Percentiles rank a stretch among this genome's conserved stretches.
Evolutionary conservation across 257 asterid species (phyloP).

Genomic region (Plectranthus barbatus): DNA sequence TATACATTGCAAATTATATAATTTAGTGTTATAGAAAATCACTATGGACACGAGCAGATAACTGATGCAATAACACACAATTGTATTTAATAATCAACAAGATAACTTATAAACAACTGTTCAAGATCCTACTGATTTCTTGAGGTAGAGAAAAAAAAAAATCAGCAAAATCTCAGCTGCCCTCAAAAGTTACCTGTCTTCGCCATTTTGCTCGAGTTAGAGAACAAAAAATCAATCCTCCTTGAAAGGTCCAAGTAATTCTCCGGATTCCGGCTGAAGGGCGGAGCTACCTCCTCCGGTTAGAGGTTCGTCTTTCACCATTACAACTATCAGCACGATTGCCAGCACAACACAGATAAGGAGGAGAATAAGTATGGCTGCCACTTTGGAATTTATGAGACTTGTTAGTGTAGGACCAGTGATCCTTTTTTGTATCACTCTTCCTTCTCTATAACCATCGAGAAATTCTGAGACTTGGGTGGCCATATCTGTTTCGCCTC

Average conservation of each 20-base stretch:
- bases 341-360: conserved; percentile 31
- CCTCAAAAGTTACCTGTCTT: neutral
- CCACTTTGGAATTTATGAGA: conserved; percentile 42
- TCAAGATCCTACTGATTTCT: neutral
- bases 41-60: too few relatives aligned
- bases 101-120: neutral
- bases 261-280: conserved; percentile 31
- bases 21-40: too few relatives aligned
- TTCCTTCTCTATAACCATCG: conserved; percentile 69
- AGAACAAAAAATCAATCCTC: conserved; percentile 40
- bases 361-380: conserved; percentile 28
- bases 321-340: conserved; percentile 30
- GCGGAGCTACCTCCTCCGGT: conserved; percentile 25
- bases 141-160: neutral
- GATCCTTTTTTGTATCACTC: conserved; percentile 42
- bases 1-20: too few relatives aligned
- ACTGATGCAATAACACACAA: neutral
- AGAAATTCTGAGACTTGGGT: conserved; percentile 54
- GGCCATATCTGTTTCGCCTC: conserved; percentile 52
- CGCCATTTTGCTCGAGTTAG: neutral
- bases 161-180: neutral
- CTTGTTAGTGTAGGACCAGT: conserved; percentile 44
- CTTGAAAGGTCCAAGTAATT: conserved; percentile 30
- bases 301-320: conserved; percentile 51
- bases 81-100: neutral